These are phyloP conservation scores for Talaromyces sp. DNA, from an alignment of 2,329 filamentous ascomycete species.

Conservation along the genomic window DNA sequence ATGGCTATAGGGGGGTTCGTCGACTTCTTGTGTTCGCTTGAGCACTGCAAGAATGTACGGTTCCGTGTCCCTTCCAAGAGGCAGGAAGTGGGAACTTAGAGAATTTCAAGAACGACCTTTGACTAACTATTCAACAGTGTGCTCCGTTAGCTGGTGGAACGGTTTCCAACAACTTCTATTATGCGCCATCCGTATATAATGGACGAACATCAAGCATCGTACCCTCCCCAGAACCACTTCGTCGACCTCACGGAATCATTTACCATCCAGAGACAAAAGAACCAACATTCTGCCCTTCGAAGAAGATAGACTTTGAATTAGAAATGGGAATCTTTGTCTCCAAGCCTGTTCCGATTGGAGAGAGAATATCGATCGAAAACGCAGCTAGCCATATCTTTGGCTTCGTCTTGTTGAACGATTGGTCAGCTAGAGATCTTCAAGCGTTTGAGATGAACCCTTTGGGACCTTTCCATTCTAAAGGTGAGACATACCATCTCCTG, in stretches of 20 bases:
- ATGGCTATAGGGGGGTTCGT: constrained; percentile 56
- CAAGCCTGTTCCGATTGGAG: constrained; percentile 37
- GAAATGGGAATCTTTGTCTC: constrained; percentile 49
- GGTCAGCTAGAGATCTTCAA: constrained; percentile 56
- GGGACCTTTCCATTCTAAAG: constrained; percentile 60
- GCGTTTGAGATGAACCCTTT: constrained; percentile 59
- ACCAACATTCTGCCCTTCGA: constrained; percentile 24
- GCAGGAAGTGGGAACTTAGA: background rate
- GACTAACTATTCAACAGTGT: constrained; percentile 24
- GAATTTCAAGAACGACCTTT: background rate
- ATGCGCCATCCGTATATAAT: constrained; percentile 53
- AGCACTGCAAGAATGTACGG: constrained; percentile 53
- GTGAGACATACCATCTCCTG: background rate
- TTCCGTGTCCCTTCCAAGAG: constrained; percentile 19
- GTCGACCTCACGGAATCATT: constrained; percentile 46
- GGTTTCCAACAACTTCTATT: constrained; percentile 38
- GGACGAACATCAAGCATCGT: constrained; percentile 55
- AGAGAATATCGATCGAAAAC: constrained; percentile 43
- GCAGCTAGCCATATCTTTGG: constrained; percentile 62
- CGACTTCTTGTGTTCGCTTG: constrained; percentile 55
- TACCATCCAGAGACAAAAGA: constrained; percentile 28
- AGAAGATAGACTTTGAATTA: constrained; percentile 40
- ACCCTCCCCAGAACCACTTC: constrained; percentile 48
- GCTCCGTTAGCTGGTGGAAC: constrained; percentile 32
- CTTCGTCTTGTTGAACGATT: constrained; percentile 61